Base-by-base conservation (phyloP, 2,329 filamentous ascomycete genomes). In the Pezicula neosporulosa region DNA sequence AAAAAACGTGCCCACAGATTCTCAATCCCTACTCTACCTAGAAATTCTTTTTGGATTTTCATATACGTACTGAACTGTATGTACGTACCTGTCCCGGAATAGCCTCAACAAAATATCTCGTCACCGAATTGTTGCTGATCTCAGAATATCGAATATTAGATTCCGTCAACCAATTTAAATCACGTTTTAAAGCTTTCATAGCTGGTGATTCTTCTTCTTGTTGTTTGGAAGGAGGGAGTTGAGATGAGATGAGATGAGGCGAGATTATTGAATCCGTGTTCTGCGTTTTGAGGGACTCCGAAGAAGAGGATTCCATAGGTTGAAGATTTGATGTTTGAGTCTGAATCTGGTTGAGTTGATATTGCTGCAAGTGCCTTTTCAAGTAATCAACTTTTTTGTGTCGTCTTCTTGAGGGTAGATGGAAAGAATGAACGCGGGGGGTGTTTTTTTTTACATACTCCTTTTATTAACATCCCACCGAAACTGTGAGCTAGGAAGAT, bases 401-500 rank as follows among this genome's bases (percentile, higher is more conserved):
- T 13, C 30, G 12, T 33, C 12, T 33, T 13, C 30, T 10, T 13
- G 3, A 1, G 10, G 9, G 10, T 8, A 30, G 3, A n/a, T n/a
- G n/a, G n/a, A n/a, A n/a, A n/a, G n/a, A n/a, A n/a, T n/a, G n/a
- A n/a, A n/a, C n/a, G n/a, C n/a, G n/a, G n/a, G n/a, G n/a, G n/a
- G n/a, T n/a, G n/a, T n/a, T n/a, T n/a, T n/a, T n/a, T n/a, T 41
- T 12, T 21, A 47, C 44, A 19, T 47, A 51, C 49, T 7, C 33
- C 49, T 27, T 51, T 51, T 8, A 51, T 10, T 13, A 51, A 33
- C 3, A 51, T 30, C 10, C 49, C 49, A 12, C 49, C 49, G 12
- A 48, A 51, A 36, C 49, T 51, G 36, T 51, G 49, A n/a, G 49
- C 49, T 13, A 51, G 7, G 38, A 51, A 47, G 12, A 51, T 51